Evolutionary conservation across 2,329 filamentous ascomycete genomes (phyloP), one percentile per base, ranked within the genome.

Genomic region (Diaporthe sp.): DNA sequence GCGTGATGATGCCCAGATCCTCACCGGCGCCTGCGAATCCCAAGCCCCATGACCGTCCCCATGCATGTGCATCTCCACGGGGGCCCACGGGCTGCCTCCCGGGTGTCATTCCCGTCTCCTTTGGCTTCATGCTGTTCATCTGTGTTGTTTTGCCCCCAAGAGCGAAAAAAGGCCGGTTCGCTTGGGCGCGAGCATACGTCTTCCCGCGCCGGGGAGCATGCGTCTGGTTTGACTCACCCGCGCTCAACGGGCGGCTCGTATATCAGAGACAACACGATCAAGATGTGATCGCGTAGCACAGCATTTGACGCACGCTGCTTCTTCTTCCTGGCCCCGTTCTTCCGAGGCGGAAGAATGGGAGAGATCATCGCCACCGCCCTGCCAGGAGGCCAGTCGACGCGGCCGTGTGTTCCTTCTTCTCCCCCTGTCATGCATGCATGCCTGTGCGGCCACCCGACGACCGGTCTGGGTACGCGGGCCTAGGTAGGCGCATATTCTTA

Each of bases 211-310:
- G 37, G n/a, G 37, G n/a, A 2, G 6, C 22, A 22, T 34, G 25
- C 1, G n/a, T 25, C 20, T 67, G 10, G 37, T 39, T 34, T 67
- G 63, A 67, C 44, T 67, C 63, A 49, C 31, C n/a, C n/a, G 20
- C 3, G 61, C 47, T 68, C 44, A 68, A 68, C 63, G 63, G 63
- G 63, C 47, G 28, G 31, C 31, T 68, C 47, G 63, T 68, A 51
- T 68, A 68, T 68, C 44, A 68, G 44, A 68, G 44, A 68, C 63
- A 68, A 37, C 42, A 49, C 61, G 63, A 68, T 51, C 63, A 53
- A 68, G 63, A 51, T 51, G 20, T 53, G 63, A 51, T 51, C 63
- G 63, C 12, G 63, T 68, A 25, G 63, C 47, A 68, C 63, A 31
- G n/a, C 31, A 39, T 51, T 34, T 67, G 44, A 51, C 44, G 31